phyloP scores from a whole-genome alignment of 2,329 filamentous ascomycete genomes.

The Microsporum canis region DNA sequence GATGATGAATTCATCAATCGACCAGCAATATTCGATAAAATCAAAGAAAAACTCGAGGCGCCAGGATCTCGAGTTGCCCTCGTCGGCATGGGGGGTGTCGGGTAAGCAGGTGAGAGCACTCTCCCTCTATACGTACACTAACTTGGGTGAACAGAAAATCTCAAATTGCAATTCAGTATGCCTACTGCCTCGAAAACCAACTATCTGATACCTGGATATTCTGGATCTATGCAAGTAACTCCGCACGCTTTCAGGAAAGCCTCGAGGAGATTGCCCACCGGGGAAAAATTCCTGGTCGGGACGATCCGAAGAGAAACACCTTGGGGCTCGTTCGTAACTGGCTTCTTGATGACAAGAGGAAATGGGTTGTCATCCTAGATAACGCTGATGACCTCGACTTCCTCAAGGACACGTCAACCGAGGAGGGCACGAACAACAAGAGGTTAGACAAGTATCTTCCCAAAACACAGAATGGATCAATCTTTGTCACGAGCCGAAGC shows the following conservation, averaged over 20 bases:
- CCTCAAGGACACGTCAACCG: background rate
- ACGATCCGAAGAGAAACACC: constrained; percentile 6
- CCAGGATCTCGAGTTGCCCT: constrained; percentile 19
- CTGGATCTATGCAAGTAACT: constrained; percentile 21
- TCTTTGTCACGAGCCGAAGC: constrained; percentile 15
- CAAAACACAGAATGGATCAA: constrained; percentile 13
- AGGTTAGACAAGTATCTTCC: constrained; percentile 15
- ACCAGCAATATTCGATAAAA: background rate
- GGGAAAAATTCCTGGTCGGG: constrained; percentile 10
- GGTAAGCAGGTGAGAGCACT: constrained; percentile 17
- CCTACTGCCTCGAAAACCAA: constrained; percentile 15
- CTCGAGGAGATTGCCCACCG: constrained; percentile 16
- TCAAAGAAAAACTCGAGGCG: background rate
- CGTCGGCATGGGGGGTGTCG: constrained; percentile 28
- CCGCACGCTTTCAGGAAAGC: constrained; percentile 17
- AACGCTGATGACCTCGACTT: constrained; percentile 21
- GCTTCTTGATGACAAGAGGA: constrained; percentile 9
- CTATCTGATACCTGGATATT: constrained; percentile 19
- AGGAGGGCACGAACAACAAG: background rate
- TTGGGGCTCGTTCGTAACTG: constrained; percentile 5
- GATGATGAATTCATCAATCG: constrained; percentile 5
- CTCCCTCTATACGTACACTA: background rate
- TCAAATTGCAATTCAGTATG: constrained; percentile 21
- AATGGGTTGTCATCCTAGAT: constrained; percentile 23
- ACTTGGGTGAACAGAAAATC: constrained; percentile 18